phyloP scores from a whole-genome alignment of 2,329 filamentous ascomycete species.

The Botrytis hyacinthi region DNA sequence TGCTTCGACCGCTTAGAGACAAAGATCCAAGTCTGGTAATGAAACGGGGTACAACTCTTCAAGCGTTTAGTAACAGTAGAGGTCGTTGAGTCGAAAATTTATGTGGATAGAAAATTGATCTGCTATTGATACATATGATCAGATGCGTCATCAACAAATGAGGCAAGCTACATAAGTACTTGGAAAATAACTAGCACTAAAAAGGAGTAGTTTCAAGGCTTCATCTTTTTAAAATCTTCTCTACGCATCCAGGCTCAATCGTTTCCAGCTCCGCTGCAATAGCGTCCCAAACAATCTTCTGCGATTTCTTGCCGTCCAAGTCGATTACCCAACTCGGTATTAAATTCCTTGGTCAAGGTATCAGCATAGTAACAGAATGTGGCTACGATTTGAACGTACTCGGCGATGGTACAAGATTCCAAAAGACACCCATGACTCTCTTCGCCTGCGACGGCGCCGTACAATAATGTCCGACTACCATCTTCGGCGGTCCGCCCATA shows the following conservation, averaged over 20 bases:
- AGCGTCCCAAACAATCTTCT: constrained; percentile 36
- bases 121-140: not conserved
- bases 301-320: constrained; percentile 32
- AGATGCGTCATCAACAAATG: not conserved
- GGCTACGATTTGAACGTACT: constrained; percentile 17
- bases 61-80: not conserved
- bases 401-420: constrained; percentile 22
- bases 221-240: constrained; percentile 20
- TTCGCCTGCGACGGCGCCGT: constrained; percentile 32
- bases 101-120: not conserved
- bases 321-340: constrained; percentile 25
- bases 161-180: not conserved
- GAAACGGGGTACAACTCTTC: rapidly evolving
- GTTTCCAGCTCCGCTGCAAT: constrained; percentile 36
- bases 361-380: not conserved
- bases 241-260: constrained; percentile 36
- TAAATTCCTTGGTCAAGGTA: not conserved
- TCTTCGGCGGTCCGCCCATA: constrained; percentile 35
- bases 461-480: constrained; percentile 37
- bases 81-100: not conserved
- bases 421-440: constrained; percentile 33
- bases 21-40: not conserved
- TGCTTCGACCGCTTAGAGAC: not conserved
- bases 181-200: not conserved
- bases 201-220: not conserved